Conservation (phyloP, 2,329 filamentous ascomycete species). For the Aspergillus persii region DNA sequence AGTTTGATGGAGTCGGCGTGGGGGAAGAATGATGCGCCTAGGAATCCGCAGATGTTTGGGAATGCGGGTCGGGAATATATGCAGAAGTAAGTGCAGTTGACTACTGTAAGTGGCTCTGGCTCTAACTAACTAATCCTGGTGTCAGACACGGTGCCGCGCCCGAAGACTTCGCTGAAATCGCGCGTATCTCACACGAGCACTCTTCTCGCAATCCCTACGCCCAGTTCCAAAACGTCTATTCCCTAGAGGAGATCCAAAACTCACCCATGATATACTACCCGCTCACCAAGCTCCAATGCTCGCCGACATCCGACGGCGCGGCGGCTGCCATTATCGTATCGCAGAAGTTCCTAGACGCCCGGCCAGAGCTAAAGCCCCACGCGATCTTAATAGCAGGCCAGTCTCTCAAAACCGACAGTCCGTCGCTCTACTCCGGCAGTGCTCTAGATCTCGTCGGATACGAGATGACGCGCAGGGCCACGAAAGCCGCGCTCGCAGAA, state of each 20-base stretch:
- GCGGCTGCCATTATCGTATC: slow-evolving; percentile 87
- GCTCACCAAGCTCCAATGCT: slow-evolving; percentile 95
- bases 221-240: slow-evolving; percentile 90
- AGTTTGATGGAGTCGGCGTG: slow-evolving; percentile 79
- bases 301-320: slow-evolving; percentile 87
- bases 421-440: slow-evolving; percentile 71
- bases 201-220: slow-evolving; percentile 92
- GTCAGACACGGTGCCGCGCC: slow-evolving; percentile 71
- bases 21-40: slow-evolving; percentile 75
- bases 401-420: slow-evolving; percentile 75
- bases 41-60: slow-evolving; percentile 88
- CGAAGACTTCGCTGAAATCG: slow-evolving; percentile 92
- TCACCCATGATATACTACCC: slow-evolving; percentile 76
- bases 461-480: slow-evolving; percentile 74
- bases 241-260: slow-evolving; percentile 72
- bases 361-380: slow-evolving; percentile 74
- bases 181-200: slow-evolving; percentile 85
- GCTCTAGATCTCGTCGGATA: slow-evolving; percentile 86
- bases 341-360: slow-evolving; percentile 77
- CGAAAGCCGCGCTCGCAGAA: slow-evolving; percentile 65
- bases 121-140: neutral
- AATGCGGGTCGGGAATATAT: slow-evolving; percentile 93
- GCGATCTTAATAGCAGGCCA: slow-evolving; percentile 86
- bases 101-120: neutral
- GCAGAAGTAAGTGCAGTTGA: slow-evolving; percentile 64